Evolutionary conservation across 306 rosid species (phyloP).

Genomic region (Styphnolobium japonicum): DNA sequence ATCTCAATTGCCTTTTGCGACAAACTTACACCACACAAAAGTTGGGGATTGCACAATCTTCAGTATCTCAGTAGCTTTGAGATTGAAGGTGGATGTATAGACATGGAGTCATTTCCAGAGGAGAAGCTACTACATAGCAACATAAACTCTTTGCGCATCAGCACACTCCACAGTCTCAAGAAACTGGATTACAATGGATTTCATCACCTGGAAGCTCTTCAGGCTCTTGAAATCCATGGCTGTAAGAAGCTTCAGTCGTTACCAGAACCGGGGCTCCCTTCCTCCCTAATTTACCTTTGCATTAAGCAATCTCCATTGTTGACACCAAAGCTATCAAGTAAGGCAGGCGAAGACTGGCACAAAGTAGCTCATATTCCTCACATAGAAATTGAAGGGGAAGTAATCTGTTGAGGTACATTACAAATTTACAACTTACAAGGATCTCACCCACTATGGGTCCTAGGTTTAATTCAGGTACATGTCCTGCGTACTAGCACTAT

Average conservation of each 20-base stretch:
- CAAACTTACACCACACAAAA: not conserved
- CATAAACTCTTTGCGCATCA: not conserved
- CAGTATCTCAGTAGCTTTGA: not conserved
- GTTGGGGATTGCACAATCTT: not conserved
- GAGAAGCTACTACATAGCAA: not conserved
- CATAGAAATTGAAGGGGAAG: not conserved
- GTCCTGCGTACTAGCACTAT: too few species aligned
- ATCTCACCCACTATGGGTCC: too few species aligned
- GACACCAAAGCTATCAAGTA: not conserved
- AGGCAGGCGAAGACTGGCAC: not conserved
- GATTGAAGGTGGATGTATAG: not conserved
- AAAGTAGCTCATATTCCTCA: not conserved
- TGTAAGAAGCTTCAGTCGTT: not conserved
- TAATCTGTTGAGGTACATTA: not conserved
- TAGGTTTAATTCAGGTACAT: too few species aligned
- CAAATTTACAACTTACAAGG: too few species aligned
- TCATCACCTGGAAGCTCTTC: not conserved
- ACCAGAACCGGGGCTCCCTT: not conserved
- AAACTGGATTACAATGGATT: not conserved
- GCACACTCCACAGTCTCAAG: not conserved
- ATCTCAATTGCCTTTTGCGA: not conserved
- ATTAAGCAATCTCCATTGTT: not conserved
- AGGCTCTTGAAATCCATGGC: not conserved
- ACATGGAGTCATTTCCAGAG: not conserved
- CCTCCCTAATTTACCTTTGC: not conserved